Evolutionary conservation across 768 basidiomycete species (phyloP).

Genomic region (Mycena latifolia): DNA sequence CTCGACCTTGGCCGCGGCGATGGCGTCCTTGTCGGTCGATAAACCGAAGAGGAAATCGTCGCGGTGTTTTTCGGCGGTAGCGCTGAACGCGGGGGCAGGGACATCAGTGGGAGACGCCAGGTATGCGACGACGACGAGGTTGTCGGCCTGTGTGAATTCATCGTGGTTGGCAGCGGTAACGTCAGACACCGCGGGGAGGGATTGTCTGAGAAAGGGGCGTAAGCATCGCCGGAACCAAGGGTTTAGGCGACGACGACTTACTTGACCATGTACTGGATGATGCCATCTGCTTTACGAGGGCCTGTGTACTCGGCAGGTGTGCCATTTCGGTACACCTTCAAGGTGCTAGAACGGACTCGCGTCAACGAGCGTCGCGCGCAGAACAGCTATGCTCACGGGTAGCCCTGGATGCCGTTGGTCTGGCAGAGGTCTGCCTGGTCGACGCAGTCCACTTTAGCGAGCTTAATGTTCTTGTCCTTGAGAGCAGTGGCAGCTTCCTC

Average conservation of each 20-base stretch:
- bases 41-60: constrained; percentile 96
- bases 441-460: constrained; percentile 98
- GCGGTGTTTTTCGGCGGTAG: constrained; percentile 87
- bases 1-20: constrained; percentile 78
- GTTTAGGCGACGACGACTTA: constrained; percentile 50
- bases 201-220: constrained; percentile 67
- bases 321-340: constrained; percentile 94
- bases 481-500: constrained; percentile 94
- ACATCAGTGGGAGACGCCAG: constrained; percentile 77
- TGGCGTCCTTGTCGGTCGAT: constrained; percentile 76
- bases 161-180: constrained; percentile 82
- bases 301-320: constrained; percentile 85
- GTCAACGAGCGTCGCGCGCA: background rate
- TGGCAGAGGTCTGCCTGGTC: constrained; percentile 94
- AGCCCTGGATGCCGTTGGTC: constrained; percentile 89
- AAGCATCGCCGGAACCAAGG: constrained; percentile 11
- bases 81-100: constrained; percentile 80
- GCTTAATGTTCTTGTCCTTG: constrained; percentile 89
- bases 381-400: constrained; percentile 75
- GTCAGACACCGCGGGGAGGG: constrained; percentile 91
- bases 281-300: constrained; percentile 95
- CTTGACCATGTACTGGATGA: constrained; percentile 97
- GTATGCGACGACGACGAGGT: constrained; percentile 91
- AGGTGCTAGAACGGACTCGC: constrained; percentile 63
- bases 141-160: constrained; percentile 91